phyloP scores from a whole-genome alignment of 2,329 filamentous ascomycete genomes.

The Fusarium sp. region DNA sequence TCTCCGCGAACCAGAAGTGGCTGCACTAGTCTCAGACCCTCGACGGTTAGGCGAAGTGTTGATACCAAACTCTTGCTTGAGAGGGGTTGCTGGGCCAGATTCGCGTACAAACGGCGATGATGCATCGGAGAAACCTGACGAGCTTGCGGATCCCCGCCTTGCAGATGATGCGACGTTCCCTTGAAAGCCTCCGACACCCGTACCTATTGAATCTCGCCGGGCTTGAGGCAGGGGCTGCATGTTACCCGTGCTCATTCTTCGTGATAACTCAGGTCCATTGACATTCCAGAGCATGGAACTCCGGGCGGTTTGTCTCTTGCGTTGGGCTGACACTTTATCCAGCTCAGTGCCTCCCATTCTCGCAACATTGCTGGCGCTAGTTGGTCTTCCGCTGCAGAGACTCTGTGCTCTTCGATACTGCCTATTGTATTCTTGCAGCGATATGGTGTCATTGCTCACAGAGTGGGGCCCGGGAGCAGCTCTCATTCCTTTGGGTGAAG shows the following conservation, averaged over 20 bases:
- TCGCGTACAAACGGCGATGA: constrained; percentile 30
- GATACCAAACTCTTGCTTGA: constrained; percentile 29
- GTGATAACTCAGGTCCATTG: constrained; percentile 22
- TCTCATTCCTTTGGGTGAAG: constrained; percentile 55
- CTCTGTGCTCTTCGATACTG: constrained; percentile 52
- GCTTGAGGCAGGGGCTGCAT: constrained; percentile 27
- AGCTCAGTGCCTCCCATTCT: constrained; percentile 51
- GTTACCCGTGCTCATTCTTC: constrained; percentile 53
- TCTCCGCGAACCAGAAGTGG: constrained; percentile 26
- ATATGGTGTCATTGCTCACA: constrained; percentile 40
- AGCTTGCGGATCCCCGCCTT: constrained; percentile 30
- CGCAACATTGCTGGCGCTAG: constrained; percentile 51
- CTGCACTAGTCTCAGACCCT: constrained; percentile 28
- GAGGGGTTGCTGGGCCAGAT: constrained; percentile 26
- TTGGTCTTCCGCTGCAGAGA: constrained; percentile 40
- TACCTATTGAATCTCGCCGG: constrained; percentile 23
- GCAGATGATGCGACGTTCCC: neutral
- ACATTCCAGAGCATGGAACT: constrained; percentile 45
- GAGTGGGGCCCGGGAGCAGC: constrained; percentile 30
- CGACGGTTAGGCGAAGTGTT: constrained; percentile 23
- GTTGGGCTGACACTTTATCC: constrained; percentile 37
- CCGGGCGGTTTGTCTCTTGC: constrained; percentile 32
- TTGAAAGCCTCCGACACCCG: constrained; percentile 8
- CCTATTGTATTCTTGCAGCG: constrained; percentile 49
- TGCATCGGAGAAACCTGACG: constrained; percentile 30